These are phyloP conservation scores for Immersiporthe knoxdaviesiana DNA, from an alignment of 2,329 filamentous ascomycete genomes.

Conservation along the genomic window DNA sequence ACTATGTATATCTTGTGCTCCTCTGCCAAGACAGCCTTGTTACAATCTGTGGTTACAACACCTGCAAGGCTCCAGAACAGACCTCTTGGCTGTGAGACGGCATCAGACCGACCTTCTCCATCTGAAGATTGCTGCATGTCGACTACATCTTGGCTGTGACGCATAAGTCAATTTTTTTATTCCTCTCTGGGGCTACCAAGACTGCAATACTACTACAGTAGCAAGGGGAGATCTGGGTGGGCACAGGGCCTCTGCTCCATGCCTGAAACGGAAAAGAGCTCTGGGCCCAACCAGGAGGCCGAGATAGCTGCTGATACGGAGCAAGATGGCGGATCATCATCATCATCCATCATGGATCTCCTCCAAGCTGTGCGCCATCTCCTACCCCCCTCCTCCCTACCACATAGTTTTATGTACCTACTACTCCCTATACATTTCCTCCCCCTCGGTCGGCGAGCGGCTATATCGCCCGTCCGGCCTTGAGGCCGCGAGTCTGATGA, in stretches of 20 bases:
- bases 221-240: slow-evolving; percentile 8
- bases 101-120: background rate
- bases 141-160: background rate
- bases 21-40: slow-evolving; percentile 15
- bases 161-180: background rate
- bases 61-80: slow-evolving; percentile 4
- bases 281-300: slow-evolving; percentile 23
- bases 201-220: background rate
- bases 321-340: background rate
- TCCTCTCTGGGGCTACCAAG: background rate
- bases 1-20: background rate
- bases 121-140: background rate
- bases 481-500: background rate
- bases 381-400: background rate
- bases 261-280: slow-evolving; percentile 27
- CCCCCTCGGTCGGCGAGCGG: slow-evolving; percentile 16
- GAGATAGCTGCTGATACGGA: slow-evolving; percentile 21
- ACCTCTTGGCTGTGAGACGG: slow-evolving; percentile 14
- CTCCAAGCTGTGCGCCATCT: background rate
- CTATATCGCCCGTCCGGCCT: slow-evolving; percentile 8
- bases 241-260: background rate
- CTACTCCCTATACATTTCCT: background rate
- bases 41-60: background rate
- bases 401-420: too few relatives aligned
- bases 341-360: background rate